Evolutionary conservation across 2,329 filamentous ascomycete genomes (phyloP), one percentile per base, ranked within the genome.

Genomic region (Calonectria honghensis): DNA sequence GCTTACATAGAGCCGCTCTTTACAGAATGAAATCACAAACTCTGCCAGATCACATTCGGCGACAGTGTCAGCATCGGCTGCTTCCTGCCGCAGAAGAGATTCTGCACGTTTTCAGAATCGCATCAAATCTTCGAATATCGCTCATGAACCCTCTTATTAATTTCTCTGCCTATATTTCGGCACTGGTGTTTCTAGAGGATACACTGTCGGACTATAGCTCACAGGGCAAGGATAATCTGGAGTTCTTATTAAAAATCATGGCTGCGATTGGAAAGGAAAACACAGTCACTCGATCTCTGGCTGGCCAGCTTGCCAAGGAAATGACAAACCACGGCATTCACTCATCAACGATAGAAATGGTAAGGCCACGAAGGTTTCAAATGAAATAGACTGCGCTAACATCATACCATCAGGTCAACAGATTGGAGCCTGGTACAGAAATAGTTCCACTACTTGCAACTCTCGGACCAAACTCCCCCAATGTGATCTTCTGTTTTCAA

Each of bases 11-110:
- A 83, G 93, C 94, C 1, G 95, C 95, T 1, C 93, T 95, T 7
- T 94, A 81, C 92, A 94, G 11, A 91, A 95, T 77, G 92, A 92
- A 81, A 89, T 35, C 64, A 57, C 37, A 73, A 72, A n/a, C 29
- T 50, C 0, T 11, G n/a, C 1, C 67, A 69, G 0, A 24, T 72
- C 6, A 16, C 73, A 1, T 32, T 45, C 0, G 94, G 81, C 88
- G 90, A 29, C 84, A 96, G 75, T 89, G 89, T 91, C 29, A 67
- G 5, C 29, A 54, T 20, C 89, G 95, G 71, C 93, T 95, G 75
- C 89, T 95, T 29, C 93, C 94, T 29, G 93, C 96, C 10, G 95
- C 95, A 0, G 92, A 94, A 54, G 94, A 96, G 80, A 95, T 97
- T 68, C 92, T 95, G 14, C 93, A 91, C 68, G 94, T 97, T 63